Percentiles rank a stretch among this genome's conserved stretches.
Evolutionary conservation across 23 red algal species (phyloP).

Genomic region (Gracilaria vermiculophylla): DNA sequence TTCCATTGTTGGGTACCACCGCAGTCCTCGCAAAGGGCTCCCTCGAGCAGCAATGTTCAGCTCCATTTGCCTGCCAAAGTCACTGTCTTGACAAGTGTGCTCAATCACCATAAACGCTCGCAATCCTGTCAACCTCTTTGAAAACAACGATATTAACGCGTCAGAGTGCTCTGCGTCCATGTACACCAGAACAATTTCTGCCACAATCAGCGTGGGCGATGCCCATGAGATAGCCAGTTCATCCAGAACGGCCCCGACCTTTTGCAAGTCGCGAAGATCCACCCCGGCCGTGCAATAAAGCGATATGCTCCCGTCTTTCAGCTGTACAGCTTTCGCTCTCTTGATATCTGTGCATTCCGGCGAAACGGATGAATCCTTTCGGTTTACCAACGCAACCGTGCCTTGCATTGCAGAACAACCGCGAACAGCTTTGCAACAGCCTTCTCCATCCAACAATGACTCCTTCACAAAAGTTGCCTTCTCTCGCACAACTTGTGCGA

Average conservation of each 20-base stretch:
- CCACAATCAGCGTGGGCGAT: conserved; percentile 48
- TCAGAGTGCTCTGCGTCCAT: conserved; percentile 46
- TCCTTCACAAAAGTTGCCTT: conserved; percentile 2
- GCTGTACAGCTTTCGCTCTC: background rate
- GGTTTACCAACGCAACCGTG: background rate
- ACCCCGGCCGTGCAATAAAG: conserved; percentile 24
- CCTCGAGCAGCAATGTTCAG: conserved; percentile 69
- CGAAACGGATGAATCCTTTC: background rate
- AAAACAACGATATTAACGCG: conserved; percentile 22
- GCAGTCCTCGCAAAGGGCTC: conserved; percentile 50
- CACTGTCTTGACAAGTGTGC: conserved; percentile 26
- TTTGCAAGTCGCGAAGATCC: conserved; percentile 44
- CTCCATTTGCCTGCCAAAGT: conserved; percentile 74
- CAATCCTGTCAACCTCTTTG: background rate
- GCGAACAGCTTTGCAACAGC: background rate
- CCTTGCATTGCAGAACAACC: background rate
- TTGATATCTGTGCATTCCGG: background rate
- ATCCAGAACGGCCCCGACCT: conserved; percentile 13
- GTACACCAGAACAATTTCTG: conserved; percentile 80
- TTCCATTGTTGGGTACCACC: conserved; percentile 5
- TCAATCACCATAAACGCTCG: conserved; percentile 54
- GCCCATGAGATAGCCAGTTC: background rate
- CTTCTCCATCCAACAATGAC: background rate
- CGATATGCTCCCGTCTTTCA: background rate
- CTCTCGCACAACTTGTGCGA: conserved; percentile 24